phyloP scores from a whole-genome alignment of 208 protist species.

The Leishmania mexicana region DNA sequence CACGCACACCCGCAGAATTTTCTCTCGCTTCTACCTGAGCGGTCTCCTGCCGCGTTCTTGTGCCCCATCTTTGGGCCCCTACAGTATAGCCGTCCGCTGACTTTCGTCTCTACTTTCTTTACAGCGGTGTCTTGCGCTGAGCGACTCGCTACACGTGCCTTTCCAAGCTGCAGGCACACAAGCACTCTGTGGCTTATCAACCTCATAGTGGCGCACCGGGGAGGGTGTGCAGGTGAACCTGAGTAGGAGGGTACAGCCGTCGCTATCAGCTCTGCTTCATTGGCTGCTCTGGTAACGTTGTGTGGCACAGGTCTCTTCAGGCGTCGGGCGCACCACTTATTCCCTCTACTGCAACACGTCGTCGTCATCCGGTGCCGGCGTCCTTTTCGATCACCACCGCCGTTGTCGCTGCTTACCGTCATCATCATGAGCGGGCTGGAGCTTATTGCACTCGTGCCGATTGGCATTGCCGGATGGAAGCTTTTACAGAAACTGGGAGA shows the following conservation, averaged over 20 bases:
- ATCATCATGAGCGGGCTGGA: conserved; percentile 33
- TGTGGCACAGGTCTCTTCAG: not conserved
- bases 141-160: not conserved
- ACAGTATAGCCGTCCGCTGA: too few relatives aligned
- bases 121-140: too few relatives aligned
- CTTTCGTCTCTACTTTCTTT: not conserved
- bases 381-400: not conserved
- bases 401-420: not conserved
- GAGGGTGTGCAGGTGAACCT: not conserved
- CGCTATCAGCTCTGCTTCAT: not conserved
- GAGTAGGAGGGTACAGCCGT: not conserved
- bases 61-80: not conserved
- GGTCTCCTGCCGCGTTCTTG: not conserved
- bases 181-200: not conserved
- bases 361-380: not conserved
- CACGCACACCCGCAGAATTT: not conserved
- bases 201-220: not conserved
- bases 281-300: not conserved
- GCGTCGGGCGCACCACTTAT: not conserved
- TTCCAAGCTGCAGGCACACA: not conserved
- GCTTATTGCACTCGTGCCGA: conserved; percentile 48
- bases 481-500: conserved; percentile 55
- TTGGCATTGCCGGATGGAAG: conserved; percentile 57
- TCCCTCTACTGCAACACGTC: not conserved
- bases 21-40: not conserved